A percentile compares a stretch with the other conserved stretches of the same genome.
Evolutionary conservation across 1,284 basidiomycete species (phyloP).

Genomic region (Naganishia albida): DNA sequence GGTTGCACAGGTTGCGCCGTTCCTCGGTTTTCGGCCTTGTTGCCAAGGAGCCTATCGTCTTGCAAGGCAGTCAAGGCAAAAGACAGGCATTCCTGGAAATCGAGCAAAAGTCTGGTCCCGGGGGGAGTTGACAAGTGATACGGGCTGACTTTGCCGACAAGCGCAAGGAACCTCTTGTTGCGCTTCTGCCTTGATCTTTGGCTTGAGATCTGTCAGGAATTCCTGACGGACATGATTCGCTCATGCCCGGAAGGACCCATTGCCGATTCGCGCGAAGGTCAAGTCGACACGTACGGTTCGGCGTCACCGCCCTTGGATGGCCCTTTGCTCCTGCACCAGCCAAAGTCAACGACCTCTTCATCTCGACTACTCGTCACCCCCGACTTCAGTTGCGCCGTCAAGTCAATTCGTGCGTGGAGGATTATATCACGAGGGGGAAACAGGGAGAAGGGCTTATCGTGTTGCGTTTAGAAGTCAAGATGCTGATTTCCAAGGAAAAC

Average conservation of each 20-base stretch:
- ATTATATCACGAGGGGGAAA: not conserved
- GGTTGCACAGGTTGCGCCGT: too few relatives aligned
- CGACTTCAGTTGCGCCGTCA: conserved; percentile 20
- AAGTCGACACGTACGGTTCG: conserved; percentile 8
- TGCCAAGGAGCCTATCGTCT: too few relatives aligned
- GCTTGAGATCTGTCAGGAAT: too few relatives aligned
- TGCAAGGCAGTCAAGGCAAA: too few relatives aligned
- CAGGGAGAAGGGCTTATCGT: not conserved
- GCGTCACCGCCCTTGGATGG: not conserved
- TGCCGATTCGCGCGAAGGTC: not conserved
- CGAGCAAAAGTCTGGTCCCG: too few relatives aligned
- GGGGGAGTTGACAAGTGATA: too few relatives aligned
- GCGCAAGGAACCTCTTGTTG: too few relatives aligned
- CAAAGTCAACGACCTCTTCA: conserved; percentile 29
- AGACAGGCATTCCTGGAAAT: too few relatives aligned
- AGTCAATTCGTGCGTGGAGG: conserved; percentile 21
- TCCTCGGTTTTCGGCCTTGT: too few relatives aligned
- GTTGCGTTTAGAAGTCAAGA: conserved; percentile 55
- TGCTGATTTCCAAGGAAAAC: conserved; percentile 84
- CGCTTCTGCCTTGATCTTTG: too few relatives aligned
- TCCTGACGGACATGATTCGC: not conserved
- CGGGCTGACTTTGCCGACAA: too few relatives aligned
- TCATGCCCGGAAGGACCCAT: not conserved
- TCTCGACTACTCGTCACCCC: conserved; percentile 23
- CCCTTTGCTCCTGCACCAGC: conserved; percentile 9